phyloP scores from a whole-genome alignment of 1,139 yeast species.

The Pichia sp. region DNA sequence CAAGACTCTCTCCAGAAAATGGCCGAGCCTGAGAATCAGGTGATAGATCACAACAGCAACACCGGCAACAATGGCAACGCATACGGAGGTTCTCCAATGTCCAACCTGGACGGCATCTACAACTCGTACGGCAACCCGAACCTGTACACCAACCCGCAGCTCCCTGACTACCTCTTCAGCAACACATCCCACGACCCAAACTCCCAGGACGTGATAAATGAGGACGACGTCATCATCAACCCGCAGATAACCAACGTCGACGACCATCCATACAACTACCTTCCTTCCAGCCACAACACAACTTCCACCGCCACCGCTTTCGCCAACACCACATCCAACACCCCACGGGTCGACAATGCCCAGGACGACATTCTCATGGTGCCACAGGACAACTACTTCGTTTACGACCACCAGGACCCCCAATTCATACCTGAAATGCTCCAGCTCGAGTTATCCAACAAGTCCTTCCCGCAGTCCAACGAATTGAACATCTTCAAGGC shows the following conservation, averaged over 20 bases:
- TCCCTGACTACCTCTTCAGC: slow-evolving; percentile 11
- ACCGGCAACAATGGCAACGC: neutral
- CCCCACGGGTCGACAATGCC: neutral
- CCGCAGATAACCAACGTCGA: slow-evolving; percentile 10
- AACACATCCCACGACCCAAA: slow-evolving; percentile 4
- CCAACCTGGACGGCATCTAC: slow-evolving; percentile 23
- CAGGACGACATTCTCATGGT: slow-evolving; percentile 30
- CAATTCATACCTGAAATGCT: slow-evolving; percentile 28
- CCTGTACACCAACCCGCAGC: slow-evolving; percentile 24
- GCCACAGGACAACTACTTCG: slow-evolving; percentile 29
- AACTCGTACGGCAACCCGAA: slow-evolving; percentile 30
- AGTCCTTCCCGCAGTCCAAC: slow-evolving; percentile 31
- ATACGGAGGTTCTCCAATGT: slow-evolving; percentile 2
- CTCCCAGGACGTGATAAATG: neutral
- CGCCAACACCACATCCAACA: slow-evolving; percentile 4
- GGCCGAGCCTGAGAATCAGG: slow-evolving; percentile 7
- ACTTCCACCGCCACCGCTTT: neutral
- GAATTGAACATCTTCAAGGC: slow-evolving; percentile 32
- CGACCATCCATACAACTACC: slow-evolving; percentile 1
- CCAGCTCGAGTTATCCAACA: slow-evolving; percentile 27
- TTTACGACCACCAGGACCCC: slow-evolving; percentile 26
- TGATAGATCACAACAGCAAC: neutral
- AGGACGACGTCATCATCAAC: slow-evolving; percentile 3
- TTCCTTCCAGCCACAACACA: neutral
- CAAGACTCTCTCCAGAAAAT: slow-evolving; percentile 17